Base-by-base conservation (phyloP, 192 early-diverging fungal genomes). In the Kappamyces sp. region DNA sequence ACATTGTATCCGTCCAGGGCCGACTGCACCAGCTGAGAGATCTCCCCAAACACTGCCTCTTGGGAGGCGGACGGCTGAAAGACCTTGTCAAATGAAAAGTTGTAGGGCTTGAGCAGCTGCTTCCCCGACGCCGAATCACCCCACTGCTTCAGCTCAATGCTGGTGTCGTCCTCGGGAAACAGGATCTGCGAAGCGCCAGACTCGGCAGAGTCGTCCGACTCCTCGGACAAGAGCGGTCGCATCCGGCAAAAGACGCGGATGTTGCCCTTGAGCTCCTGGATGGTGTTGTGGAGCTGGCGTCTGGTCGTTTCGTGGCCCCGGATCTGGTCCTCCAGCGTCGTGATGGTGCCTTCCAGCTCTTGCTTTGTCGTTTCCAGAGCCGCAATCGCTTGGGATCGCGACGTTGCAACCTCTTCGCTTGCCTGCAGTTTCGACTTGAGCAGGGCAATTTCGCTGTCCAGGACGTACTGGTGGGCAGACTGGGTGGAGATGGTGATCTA, bases 161-260 rank as follows among this genome's bases (percentile, higher is more conserved):
- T 75, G 60, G 81, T 77, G 4, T 80, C 78, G 46, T 87, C 84
- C 15, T 79, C 79, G 7, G 74, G 68, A 44, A 87, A 75, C 3
- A 38, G 51, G 57, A 91, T 77, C 43, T 77, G 75, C 12, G 66
- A 34, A 7, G 60, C 66, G 9, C 46, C 61, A 39, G 15, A 37
- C 38, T 49, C 47, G 37, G 61, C 53, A 39, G 15, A 37, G 34
- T 49, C 47, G 37, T 63, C 53, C 15, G 54, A 50, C 50, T 73
- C 70, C 48, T 6, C 9, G 58, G 66, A 63, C 31, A 86, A 40
- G 40, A 83, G 67, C 6, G 96, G 96, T 37, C 96, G 83, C 7
- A 97, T 86, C 36, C 96, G 76, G 68, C 94, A 97, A 71, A 98
- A 97, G 32, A 97, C 96, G 31, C 96, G 82, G 46, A 98, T 96